phyloP scores from a whole-genome alignment of 805 yeast genomes.

The Candida coleopterorum region DNA sequence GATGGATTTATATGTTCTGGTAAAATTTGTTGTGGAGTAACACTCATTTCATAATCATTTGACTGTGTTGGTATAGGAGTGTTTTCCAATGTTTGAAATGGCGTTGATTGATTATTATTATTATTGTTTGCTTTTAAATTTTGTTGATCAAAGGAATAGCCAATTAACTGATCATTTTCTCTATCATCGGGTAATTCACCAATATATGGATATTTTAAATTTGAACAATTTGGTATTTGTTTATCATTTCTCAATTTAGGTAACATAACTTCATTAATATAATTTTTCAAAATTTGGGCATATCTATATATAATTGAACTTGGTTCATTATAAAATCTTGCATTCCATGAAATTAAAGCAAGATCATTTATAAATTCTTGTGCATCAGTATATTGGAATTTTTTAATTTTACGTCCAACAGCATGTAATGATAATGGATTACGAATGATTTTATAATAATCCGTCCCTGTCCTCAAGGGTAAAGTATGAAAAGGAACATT shows the following conservation, averaged over 20 bases:
- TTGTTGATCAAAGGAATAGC: slow-evolving; percentile 14
- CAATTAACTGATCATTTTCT: slow-evolving; percentile 16
- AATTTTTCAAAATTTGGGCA: slow-evolving; percentile 57
- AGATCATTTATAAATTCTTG: slow-evolving; percentile 72
- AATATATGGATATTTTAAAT: slow-evolving; percentile 53
- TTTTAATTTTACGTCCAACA: slow-evolving; percentile 56
- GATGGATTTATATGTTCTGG: slow-evolving; percentile 6
- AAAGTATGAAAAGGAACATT: slow-evolving; percentile 62
- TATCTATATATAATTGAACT: slow-evolving; percentile 63
- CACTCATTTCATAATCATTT: slow-evolving; percentile 9
- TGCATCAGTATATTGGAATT: slow-evolving; percentile 50
- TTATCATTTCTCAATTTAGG: slow-evolving; percentile 45
- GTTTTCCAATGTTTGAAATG: slow-evolving; percentile 10
- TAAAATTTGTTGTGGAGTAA: slow-evolving; percentile 4
- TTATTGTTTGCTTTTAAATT: slow-evolving; percentile 11
- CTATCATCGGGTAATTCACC: slow-evolving; percentile 64
- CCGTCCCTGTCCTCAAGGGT: slow-evolving; percentile 69
- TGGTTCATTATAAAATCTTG: slow-evolving; percentile 74
- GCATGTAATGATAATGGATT: slow-evolving; percentile 80
- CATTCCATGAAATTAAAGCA: slow-evolving; percentile 87
- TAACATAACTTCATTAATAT: slow-evolving; percentile 41
- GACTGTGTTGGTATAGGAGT: not conserved
- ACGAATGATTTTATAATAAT: slow-evolving; percentile 73
- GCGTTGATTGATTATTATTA: slow-evolving; percentile 9
- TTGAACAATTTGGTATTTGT: slow-evolving; percentile 27